phyloP scores from a whole-genome alignment of 768 basidiomycete species.

The Clavulina sp. region DNA sequence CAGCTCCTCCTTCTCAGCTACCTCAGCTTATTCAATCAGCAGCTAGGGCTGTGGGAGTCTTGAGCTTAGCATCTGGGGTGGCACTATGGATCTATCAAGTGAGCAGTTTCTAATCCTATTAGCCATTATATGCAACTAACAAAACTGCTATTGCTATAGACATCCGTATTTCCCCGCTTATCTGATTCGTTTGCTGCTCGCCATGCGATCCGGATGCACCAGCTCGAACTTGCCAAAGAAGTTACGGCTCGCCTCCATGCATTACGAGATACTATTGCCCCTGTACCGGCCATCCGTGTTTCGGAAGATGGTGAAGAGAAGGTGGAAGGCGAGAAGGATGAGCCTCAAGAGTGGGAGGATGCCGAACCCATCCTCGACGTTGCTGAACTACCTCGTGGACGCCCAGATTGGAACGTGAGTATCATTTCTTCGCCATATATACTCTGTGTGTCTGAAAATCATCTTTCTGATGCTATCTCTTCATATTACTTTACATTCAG shows the following conservation, averaged over 20 bases:
- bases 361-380: not conserved
- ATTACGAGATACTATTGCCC: not conserved
- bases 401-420: not conserved
- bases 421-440: not conserved
- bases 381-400: not conserved
- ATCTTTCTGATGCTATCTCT: not conserved
- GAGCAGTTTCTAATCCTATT: not conserved
- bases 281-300: not conserved
- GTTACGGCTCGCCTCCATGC: not conserved
- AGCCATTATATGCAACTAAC: not conserved
- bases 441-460: not conserved
- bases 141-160: not conserved
- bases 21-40: conserved; percentile 2
- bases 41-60: conserved; percentile 4
- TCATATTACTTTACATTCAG: not conserved
- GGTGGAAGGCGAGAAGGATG: not conserved
- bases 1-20: conserved; percentile 2
- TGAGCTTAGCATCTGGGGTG: conserved; percentile 3
- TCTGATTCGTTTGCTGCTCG: conserved; percentile 5
- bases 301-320: not conserved
- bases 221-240: not conserved
- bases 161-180: conserved; percentile 4
- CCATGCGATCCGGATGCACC: conserved; percentile 3
- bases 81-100: conserved; percentile 6
- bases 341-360: not conserved